These are phyloP conservation scores for Metschnikowia colocasiae DNA, from an alignment of 805 yeast species.

Conservation along the genomic window DNA sequence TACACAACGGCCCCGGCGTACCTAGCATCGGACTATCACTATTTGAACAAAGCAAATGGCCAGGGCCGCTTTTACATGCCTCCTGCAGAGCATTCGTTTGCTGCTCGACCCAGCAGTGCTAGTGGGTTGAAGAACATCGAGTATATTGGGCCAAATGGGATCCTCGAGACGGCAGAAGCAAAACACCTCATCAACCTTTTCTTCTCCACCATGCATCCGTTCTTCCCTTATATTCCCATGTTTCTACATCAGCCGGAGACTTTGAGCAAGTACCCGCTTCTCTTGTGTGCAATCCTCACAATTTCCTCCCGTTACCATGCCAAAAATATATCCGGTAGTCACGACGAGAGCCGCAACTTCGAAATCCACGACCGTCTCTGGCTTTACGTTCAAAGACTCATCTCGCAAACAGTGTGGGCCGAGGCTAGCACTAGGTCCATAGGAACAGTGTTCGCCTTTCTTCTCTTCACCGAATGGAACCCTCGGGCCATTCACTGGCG, in stretches of 20 bases:
- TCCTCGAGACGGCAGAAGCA: constrained; percentile 64
- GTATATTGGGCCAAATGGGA: constrained; percentile 55
- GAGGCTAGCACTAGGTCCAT: constrained; percentile 84
- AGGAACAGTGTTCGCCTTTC: constrained; percentile 81
- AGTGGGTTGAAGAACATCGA: constrained; percentile 55
- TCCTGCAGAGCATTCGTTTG: constrained; percentile 37
- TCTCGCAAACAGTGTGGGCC: constrained; percentile 90
- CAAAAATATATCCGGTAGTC: constrained; percentile 35
- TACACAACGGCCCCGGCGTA: constrained; percentile 1
- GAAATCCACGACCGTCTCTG: constrained; percentile 77
- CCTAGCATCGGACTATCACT: background rate
- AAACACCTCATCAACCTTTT: constrained; percentile 54
- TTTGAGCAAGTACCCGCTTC: constrained; percentile 74
- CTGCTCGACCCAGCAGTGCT: constrained; percentile 46
- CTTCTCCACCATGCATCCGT: constrained; percentile 80
- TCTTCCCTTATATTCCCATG: constrained; percentile 80
- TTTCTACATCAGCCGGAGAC: constrained; percentile 64
- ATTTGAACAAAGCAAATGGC: background rate
- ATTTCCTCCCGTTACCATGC: constrained; percentile 75
- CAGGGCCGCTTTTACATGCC: constrained; percentile 37
- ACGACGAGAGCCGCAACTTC: constrained; percentile 42
- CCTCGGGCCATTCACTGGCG: constrained; percentile 91
- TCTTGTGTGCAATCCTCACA: constrained; percentile 76
- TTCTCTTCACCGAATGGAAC: constrained; percentile 91
- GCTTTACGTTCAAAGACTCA: constrained; percentile 76